phyloP scores from a whole-genome alignment of 176 grass and related monocot genomes.

The Oryza nivara region DNA sequence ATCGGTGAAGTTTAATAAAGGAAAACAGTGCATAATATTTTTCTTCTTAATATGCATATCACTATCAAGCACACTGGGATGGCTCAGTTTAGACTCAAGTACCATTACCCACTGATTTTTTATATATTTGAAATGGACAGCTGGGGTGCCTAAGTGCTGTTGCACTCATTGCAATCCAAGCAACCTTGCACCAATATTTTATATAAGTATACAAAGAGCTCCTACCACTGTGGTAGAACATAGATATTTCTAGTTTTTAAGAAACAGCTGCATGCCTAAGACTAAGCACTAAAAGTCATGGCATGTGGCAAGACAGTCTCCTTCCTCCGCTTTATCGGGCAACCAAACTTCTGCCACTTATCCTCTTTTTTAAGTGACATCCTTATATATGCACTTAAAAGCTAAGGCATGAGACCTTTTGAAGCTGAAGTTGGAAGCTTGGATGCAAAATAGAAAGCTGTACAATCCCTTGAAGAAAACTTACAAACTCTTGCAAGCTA shows the following conservation, averaged over 20 bases:
- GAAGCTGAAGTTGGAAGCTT: slow-evolving; percentile 12
- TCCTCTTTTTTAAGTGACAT: slow-evolving; percentile 9
- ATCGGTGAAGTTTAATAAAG: slow-evolving; percentile 31
- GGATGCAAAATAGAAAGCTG: slow-evolving; percentile 28
- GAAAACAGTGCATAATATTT: not conserved
- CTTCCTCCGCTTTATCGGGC: slow-evolving; percentile 21
- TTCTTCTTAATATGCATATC: slow-evolving; percentile 23
- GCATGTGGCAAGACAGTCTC: slow-evolving; percentile 5
- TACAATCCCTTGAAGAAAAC: slow-evolving; percentile 34
- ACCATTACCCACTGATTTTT: slow-evolving; percentile 1
- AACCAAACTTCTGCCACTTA: slow-evolving; percentile 34
- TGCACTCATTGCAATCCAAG: slow-evolving; percentile 47
- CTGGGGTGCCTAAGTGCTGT: slow-evolving; percentile 33
- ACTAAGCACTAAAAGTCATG: slow-evolving; percentile 42
- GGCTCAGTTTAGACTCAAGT: slow-evolving; percentile 33
- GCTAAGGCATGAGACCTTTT: slow-evolving; percentile 43
- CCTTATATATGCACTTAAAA: slow-evolving; percentile 39
- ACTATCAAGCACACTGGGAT: slow-evolving; percentile 19
- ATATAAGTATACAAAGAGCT: not conserved
- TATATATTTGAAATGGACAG: slow-evolving; percentile 19
- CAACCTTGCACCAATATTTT: slow-evolving; percentile 32
- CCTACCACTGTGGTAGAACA: slow-evolving; percentile 21
- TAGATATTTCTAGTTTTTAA: slow-evolving; percentile 29
- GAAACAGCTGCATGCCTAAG: slow-evolving; percentile 27
- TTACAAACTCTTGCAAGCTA: slow-evolving; percentile 39